These are phyloP conservation scores for Candida tammaniensis DNA, from an alignment of 805 yeast genomes.

Conservation along the genomic window DNA sequence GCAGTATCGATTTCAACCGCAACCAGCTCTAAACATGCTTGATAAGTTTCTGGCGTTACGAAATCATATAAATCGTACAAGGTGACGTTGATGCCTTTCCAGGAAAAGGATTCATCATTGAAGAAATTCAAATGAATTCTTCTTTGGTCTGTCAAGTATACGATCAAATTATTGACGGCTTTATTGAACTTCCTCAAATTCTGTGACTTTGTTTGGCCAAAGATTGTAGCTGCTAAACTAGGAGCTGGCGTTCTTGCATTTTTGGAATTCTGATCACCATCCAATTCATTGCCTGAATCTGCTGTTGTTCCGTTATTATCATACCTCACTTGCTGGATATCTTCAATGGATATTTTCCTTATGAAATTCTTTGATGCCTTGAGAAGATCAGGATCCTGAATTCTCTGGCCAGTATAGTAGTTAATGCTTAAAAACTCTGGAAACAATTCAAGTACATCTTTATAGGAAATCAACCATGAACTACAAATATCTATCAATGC, in stretches of 20 bases:
- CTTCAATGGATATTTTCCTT: constrained; percentile 13
- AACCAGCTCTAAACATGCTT: constrained; percentile 22
- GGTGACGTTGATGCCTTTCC: constrained; percentile 47
- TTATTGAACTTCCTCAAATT: constrained; percentile 26
- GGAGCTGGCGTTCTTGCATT: constrained; percentile 4
- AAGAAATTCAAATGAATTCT: constrained; percentile 44
- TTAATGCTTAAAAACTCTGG: constrained; percentile 36
- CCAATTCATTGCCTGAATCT: constrained; percentile 14
- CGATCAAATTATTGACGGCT: constrained; percentile 41
- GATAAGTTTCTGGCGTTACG: constrained; percentile 18
- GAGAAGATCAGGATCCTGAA: constrained; percentile 4
- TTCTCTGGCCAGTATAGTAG: constrained; percentile 4
- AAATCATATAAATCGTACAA: constrained; percentile 41
- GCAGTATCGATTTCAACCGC: constrained; percentile 69
- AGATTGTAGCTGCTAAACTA: constrained; percentile 8
- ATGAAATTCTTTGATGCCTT: constrained; percentile 8
- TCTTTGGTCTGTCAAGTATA: constrained; percentile 52
- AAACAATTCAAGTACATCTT: constrained; percentile 33
- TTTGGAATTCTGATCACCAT: constrained; percentile 8
- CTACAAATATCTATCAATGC: constrained; percentile 38
- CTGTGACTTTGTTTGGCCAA: constrained; percentile 17
- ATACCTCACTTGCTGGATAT: constrained; percentile 7
- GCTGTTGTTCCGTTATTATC: constrained; percentile 7
- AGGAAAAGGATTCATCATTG: constrained; percentile 22
- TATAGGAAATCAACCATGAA: constrained; percentile 38